These are phyloP conservation scores for Colletotrichum spaethianum DNA, from an alignment of 2,329 filamentous ascomycete species.

Conservation along the genomic window DNA sequence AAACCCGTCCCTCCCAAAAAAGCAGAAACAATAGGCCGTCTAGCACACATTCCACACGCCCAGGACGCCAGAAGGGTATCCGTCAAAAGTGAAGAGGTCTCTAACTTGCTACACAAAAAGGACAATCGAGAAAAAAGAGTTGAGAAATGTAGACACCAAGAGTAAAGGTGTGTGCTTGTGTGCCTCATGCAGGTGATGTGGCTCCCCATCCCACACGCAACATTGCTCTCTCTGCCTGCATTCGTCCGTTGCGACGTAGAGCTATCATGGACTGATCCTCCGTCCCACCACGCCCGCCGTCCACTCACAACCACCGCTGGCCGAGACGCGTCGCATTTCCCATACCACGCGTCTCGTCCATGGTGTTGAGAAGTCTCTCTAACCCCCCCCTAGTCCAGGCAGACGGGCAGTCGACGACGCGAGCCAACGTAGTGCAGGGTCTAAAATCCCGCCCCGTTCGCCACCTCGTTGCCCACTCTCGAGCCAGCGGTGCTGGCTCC, in stretches of 20 bases:
- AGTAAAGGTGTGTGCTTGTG: conserved; percentile 2
- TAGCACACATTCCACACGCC: conserved; percentile 29
- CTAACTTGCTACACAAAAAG: conserved; percentile 26
- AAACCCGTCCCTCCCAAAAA: neutral
- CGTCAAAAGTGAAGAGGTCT: conserved; percentile 26
- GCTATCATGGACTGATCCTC: conserved; percentile 8
- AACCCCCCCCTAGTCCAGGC: conserved; percentile 5
- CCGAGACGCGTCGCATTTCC: conserved; percentile 37
- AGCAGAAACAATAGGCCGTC: conserved; percentile 1
- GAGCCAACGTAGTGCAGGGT: neutral
- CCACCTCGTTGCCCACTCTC: conserved; percentile 27
- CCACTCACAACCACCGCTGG: conserved; percentile 28
- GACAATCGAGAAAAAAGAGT: neutral
- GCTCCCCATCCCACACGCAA: conserved; percentile 17
- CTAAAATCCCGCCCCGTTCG: conserved; percentile 33
- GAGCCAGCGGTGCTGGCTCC: conserved; percentile 27
- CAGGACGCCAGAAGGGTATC: conserved; percentile 41
- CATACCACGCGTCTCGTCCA: conserved; percentile 39
- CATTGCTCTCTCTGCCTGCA: conserved; percentile 13
- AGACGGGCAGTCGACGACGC: conserved; percentile 1
- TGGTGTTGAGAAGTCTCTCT: conserved; percentile 39
- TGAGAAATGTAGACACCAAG: conserved; percentile 1
- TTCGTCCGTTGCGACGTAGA: conserved; percentile 18
- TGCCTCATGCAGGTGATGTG: conserved; percentile 40
- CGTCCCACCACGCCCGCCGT: conserved; percentile 14